A percentile compares a stretch with the other conserved stretches of the same genome.
Evolutionary conservation across 139 green algal species (phyloP).

Genomic region (Prasinococcaceae sp.): DNA sequence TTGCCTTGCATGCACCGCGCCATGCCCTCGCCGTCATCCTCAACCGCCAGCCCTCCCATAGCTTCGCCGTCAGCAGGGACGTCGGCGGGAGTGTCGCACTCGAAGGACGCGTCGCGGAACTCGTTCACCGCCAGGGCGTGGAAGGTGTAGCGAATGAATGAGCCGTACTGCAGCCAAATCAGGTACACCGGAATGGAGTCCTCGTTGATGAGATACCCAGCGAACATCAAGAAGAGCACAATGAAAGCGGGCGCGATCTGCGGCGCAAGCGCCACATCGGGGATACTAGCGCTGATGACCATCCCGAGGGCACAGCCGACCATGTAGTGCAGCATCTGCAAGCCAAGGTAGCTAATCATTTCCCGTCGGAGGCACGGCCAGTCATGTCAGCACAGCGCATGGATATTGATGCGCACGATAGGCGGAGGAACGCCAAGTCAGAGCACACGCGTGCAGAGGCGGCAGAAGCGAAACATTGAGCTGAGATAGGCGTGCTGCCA

Average conservation of each 20-base stretch:
- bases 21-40: no score
- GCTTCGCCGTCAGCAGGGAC: no score
- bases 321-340: slow-evolving; percentile 10
- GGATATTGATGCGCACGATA: no score
- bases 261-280: slow-evolving; percentile 6
- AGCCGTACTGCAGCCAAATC: slow-evolving; percentile 8
- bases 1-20: background rate
- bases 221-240: slow-evolving; percentile 18
- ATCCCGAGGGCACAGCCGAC: slow-evolving; percentile 1
- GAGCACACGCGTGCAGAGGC: no score
- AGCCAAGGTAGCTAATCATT: no score
- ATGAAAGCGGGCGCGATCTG: slow-evolving; percentile 12
- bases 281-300: background rate
- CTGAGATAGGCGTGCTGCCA: no score
- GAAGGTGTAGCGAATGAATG: slow-evolving; percentile 14
- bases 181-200: slow-evolving; percentile 9
- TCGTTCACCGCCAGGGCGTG: slow-evolving; percentile 17
- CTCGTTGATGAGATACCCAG: slow-evolving; percentile 18
- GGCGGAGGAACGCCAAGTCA: no score
- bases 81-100: background rate
- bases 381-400: no score
- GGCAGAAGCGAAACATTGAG: no score
- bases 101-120: slow-evolving; percentile 10
- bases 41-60: no score
- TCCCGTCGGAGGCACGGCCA: no score